A percentile compares a stretch with the other conserved stretches of the same genome.
Conservation (phyloP, 306 rosid species). For the Erythrophleum fordii region DNA sequence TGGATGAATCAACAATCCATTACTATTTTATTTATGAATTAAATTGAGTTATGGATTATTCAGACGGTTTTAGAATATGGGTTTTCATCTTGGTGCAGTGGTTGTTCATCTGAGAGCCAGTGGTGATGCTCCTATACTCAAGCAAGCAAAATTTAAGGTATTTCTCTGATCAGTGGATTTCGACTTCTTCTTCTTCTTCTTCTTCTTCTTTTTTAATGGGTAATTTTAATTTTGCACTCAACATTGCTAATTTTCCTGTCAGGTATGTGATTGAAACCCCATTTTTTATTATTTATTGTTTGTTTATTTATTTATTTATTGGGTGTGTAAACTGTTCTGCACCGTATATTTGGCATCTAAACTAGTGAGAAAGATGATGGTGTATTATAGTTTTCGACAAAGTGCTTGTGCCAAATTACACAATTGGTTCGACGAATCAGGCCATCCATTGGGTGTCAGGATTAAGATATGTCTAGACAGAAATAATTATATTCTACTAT, state of each 20-base stretch:
- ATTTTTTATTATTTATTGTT: too few relatives aligned
- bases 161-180: background rate
- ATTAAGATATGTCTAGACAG: background rate
- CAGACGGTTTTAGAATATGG: constrained; percentile 3
- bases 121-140: constrained; percentile 96
- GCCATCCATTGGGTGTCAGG: background rate
- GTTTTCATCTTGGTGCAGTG: constrained; percentile 54
- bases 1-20: constrained; percentile 7
- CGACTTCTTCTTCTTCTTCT: constrained; percentile 8
- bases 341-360: background rate
- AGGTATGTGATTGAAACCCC: background rate
- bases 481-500: background rate
- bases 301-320: too few relatives aligned
- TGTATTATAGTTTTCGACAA: background rate
- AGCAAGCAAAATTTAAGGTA: constrained; percentile 95
- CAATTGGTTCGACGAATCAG: background rate
- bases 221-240: background rate
- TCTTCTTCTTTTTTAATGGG: too few relatives aligned
- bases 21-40: background rate
- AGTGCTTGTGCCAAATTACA: background rate
- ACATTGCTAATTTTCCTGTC: constrained; percentile 4
- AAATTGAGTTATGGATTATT: background rate
- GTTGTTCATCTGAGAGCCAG: constrained; percentile 98
- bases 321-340: background rate
- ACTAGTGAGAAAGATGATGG: background rate